Evolutionary conservation across 257 asterid species (phyloP), one percentile per base, ranked within the genome.

Genomic region (Gynochthodes officinalis): DNA sequence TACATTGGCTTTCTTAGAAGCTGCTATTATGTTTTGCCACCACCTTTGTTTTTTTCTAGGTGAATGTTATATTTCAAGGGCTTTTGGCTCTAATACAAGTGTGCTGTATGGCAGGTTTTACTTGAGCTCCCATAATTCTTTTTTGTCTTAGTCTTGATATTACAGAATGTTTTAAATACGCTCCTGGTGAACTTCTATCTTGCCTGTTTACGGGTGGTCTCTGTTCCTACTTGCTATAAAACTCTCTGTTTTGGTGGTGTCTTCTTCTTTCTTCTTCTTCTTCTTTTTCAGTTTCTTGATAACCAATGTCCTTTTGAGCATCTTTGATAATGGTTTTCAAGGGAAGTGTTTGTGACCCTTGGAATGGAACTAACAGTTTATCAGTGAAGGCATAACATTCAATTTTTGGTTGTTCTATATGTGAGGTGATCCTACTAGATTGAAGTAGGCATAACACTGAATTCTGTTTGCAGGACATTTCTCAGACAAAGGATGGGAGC

Each of bases 381-480:
- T 5, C 23, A n/a, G 15, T 23, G 43, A 73, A 48, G 35, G 61
- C 54, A 23, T 13, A 58, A 62, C 23, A 23, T 28, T 27, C 64
- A 6, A 23, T 16, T 63, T 2, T 64, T 64, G 14, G 5, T 32
- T n/a, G 55, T 4, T n/a, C 12, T n/a, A 4, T 14, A 1, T 23
- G 23, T 27, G 7, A 39, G 53, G 8, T 70, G 53, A 53, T 39
- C 11, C 13, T 70, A 15, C 25, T 55, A 57, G 25, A 9, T 53
- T 37, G 21, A 15, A 55, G 66, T 50, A 52, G 58, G n/a, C n/a
- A n/a, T n/a, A n/a, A n/a, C n/a, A n/a, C n/a, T 15, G 42, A 58
- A 40, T 66, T 75, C 55, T 66, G 33, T 53, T 43, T 40, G 52
- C 84, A 94, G 97, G 97, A 91, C 78, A 86, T 94, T 67, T 18